Evolutionary conservation across 257 asterid species (phyloP), one percentile per base, ranked within the genome.

Genomic region (Phtheirospermum japonicum): DNA sequence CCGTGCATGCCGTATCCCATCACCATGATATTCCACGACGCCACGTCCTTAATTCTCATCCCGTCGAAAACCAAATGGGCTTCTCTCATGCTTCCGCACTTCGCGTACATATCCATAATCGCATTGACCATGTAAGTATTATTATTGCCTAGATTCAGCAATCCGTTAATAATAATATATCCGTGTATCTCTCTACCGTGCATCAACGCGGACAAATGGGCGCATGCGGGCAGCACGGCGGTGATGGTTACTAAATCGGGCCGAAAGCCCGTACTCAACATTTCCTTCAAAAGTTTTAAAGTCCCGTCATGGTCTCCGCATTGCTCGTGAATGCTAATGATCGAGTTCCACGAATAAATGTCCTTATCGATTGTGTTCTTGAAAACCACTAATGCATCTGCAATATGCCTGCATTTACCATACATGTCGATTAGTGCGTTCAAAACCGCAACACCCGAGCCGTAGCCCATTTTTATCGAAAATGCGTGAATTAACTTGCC

Each of bases 1-100:
- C 98, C 96, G 7, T 83, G 88, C 87, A 84, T 76, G 42, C 96
- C 98, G 52, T 82, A 85, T 37, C 96, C 90, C 95, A 80, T 83
- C 32, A 85, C 85, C 90, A 91, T 76, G 51, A 88, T 85, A 57
- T 91, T 91, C 96, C 96, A 88, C 0, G 98, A 91, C 2, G 96
- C 96, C 17, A 72, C 77, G 71, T 88, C 96, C 70, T 72, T 88
- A 26, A 46, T 36, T 57, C 55, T 68, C 78, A 76, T 81, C 73
- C 36, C 69, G 63, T 91, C 85, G 48, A 85, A 90, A 60, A 82
- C 74, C 51, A 68, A 53, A 26, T 59, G 78, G 14, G 95, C 89
- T 59, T 85, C 94, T 69, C 85, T 82, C 82, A 85, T 66, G 36
- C 85, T 75, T 59, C 99, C 94, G 30, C 95, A 89, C 79, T 92